Base-by-base conservation (phyloP, 1,139 yeast species). In the Magnusiomyces sp. region DNA sequence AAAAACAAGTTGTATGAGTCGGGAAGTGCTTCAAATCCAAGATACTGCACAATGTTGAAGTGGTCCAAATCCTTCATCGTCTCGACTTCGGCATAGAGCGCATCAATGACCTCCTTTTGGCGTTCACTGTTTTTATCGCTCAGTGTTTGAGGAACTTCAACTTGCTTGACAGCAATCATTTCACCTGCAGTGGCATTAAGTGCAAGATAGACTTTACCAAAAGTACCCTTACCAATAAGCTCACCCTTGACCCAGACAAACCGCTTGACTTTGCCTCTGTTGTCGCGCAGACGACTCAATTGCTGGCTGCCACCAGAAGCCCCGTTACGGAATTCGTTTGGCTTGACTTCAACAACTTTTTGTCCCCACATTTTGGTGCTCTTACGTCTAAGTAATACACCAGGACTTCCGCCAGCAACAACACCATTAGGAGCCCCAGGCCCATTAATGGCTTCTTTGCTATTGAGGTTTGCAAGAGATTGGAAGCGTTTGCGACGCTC, bases 291-390 rank as follows among this genome's bases (percentile, higher is more conserved):
- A 49, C 79, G 79, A 55, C 82, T 77, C 11, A 81, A 53, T 36
- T 52, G 77, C 27, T 42, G 45, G 14, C 45, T 31, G n/a, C 32
- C 27, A 17, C n/a, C n/a, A n/a, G 6, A 17, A 56, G 73, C 73
- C 1, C 81, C 82, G 48, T 71, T 70, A 43, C 78, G 78, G 49
- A 80, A 76, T 52, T 82, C 83, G 33, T 76, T 78, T 1, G 94
- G 81, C 0, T 94, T 89, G 47, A 94, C 94, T 68, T 94, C 98
- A 32, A 89, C 82, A 14, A 88, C 95, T 58, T 78, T 83, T 56
- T 88, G 90, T 11, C 98, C 98, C 99, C 99, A 94, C 83, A 94
- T 79, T 67, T 92, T 92, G 1, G 99, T 94, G 60, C 94, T 88
- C 49, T 81, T 77, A 52, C 97, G 72, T 55, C 87, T 73, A 40